These are phyloP conservation scores for Fusarium sp. DNA, from an alignment of 2,329 filamentous ascomycete species.

Conservation along the genomic window DNA sequence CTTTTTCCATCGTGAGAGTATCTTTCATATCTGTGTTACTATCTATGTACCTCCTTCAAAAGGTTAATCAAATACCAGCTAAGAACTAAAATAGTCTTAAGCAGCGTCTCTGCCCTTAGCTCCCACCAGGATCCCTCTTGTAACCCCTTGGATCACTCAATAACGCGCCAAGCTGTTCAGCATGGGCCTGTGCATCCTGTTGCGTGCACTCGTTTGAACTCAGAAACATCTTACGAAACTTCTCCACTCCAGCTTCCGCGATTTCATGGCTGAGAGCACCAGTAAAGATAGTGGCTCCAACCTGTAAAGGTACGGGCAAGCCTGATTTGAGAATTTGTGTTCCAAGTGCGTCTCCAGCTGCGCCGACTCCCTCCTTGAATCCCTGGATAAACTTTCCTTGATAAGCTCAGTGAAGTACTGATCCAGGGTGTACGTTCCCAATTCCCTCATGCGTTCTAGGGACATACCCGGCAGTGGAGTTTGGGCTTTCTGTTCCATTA, in stretches of 20 bases:
- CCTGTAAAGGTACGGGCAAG: neutral
- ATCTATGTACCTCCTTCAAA: too few relatives aligned
- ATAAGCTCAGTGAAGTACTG: too few relatives aligned
- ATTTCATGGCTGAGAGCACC: fast-evolving
- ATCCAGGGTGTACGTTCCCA: neutral
- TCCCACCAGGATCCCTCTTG: too few relatives aligned
- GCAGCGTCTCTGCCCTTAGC: too few relatives aligned
- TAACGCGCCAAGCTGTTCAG: fast-evolving
- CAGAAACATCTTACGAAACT: fast-evolving
- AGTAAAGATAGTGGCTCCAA: fast-evolving
- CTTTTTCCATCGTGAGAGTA: too few relatives aligned
- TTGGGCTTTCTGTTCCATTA: neutral
- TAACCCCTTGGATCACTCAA: too few relatives aligned
- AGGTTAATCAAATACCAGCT: too few relatives aligned
- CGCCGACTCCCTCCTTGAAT: too few relatives aligned
- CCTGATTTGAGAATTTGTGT: neutral
- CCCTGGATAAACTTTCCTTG: too few relatives aligned
- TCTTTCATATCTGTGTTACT: too few relatives aligned
- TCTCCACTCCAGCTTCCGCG: fast-evolving
- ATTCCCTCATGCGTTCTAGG: neutral
- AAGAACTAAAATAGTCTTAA: too few relatives aligned
- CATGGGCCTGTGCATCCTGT: neutral
- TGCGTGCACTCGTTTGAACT: neutral
- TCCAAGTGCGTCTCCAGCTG: neutral
- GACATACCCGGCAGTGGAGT: neutral